phyloP scores from a whole-genome alignment of 805 yeast species.

The Diddensiella transvaalensis region DNA sequence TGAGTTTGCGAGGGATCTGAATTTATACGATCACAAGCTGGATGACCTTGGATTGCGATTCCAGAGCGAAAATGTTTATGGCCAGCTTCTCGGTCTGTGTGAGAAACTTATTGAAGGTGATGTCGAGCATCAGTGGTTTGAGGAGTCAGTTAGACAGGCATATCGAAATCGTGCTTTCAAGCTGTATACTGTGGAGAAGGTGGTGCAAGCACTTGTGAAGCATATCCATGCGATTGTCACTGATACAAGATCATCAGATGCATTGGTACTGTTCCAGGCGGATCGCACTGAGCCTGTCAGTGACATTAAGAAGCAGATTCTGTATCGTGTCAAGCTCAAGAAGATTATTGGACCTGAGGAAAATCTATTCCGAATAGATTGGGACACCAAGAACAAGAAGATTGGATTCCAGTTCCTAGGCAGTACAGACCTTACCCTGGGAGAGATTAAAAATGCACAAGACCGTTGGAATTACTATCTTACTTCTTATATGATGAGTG shows the following conservation, averaged over 20 bases:
- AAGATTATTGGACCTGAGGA: conserved; percentile 79
- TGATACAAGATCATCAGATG: conserved; percentile 76
- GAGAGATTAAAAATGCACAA: conserved; percentile 62
- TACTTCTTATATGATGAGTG: conserved; percentile 88
- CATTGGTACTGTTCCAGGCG: conserved; percentile 73
- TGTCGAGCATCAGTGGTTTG: conserved; percentile 90
- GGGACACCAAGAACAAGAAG: conserved; percentile 47
- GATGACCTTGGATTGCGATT: conserved; percentile 78
- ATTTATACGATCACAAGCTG: conserved; percentile 72
- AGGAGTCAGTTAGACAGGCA: conserved; percentile 92
- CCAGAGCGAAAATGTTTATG: conserved; percentile 43
- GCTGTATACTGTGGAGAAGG: conserved; percentile 89
- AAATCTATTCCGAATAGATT: conserved; percentile 85
- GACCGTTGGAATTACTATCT: conserved; percentile 91
- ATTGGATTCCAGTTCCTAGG: conserved; percentile 80
- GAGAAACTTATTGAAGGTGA: conserved; percentile 82
- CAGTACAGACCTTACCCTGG: conserved; percentile 66
- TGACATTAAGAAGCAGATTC: conserved; percentile 80
- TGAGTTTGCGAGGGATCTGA: conserved; percentile 81
- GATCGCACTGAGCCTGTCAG: conserved; percentile 66
- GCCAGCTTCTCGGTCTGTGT: conserved; percentile 71
- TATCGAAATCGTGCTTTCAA: conserved; percentile 91
- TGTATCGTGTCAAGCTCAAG: conserved; percentile 86
- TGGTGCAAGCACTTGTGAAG: conserved; percentile 75
- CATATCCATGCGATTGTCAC: conserved; percentile 82